Base-by-base conservation (phyloP, 1,139 yeast genomes). In the Suhomyces choctaworum region DNA sequence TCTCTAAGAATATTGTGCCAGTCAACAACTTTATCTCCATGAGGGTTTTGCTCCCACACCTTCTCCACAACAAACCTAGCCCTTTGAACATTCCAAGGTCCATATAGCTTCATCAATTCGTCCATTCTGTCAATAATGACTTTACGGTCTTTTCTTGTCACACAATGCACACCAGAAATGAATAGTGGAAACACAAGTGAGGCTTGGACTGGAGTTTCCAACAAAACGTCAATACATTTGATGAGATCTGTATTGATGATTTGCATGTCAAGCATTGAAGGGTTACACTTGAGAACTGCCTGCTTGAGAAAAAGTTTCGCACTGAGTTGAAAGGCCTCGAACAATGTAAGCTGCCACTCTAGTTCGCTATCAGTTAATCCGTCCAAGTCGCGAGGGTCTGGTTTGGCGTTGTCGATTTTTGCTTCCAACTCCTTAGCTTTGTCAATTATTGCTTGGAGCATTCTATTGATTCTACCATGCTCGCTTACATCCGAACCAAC, bases 151-250 rank as follows among this genome's bases (percentile, higher is more conserved):
- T 51, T 59, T 4, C 61, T 58, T 1, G 72, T 62, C 7, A 78
- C 73, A 48, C 85, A 76, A 53, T 80, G 82, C 47, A 85, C 74
- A 1, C 94, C 92, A 1, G 89, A 82, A 22, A 85, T 78, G 52
- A 86, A 86, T 44, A 83, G 59, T 1, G 95, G 95, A 56, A 85
- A 84, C 28, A 83, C 82, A 13, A 84, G 58, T 3, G 84, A 77
- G 5, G 87, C 81, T 50, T 84, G 90, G 22, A 83, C 83, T 2
- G 78, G 73, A 0, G 90, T 70, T 2, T 78, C 86, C 27, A 86
- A 56, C 3, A 85, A 69, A 4, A 78, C 67, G 48, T 82, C 88
- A 22, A 85, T 58, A 39, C 83, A 71, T 38, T 74, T 69, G 22
- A 74, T 55, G 36, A 84, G 62, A 43, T 80, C 80, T 36, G 70